These are phyloP conservation scores for Stereum hirsutum DNA, from an alignment of 1,284 basidiomycete species.

Conservation along the genomic window DNA sequence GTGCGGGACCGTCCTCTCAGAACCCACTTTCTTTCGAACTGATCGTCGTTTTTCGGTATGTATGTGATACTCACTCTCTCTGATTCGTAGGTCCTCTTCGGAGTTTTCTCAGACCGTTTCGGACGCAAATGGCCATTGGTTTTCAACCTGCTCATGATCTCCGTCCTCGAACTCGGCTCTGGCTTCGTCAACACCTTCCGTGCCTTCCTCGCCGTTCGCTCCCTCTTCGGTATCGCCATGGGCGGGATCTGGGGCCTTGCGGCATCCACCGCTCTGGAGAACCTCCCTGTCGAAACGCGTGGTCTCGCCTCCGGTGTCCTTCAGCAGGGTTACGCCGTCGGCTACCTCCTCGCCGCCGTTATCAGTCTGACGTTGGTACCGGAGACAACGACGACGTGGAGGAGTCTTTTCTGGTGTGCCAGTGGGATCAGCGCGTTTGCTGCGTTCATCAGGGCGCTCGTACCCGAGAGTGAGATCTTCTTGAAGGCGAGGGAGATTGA, in stretches of 20 bases:
- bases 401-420: constrained; percentile 59
- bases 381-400: constrained; percentile 40
- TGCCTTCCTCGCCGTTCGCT: constrained; percentile 66
- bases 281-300: constrained; percentile 79
- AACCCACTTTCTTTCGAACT: too few relatives aligned
- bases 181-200: constrained; percentile 63
- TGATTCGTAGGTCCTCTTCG: constrained; percentile 57
- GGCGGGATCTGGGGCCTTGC: constrained; percentile 79
- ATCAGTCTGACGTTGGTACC: constrained; percentile 75
- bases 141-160: constrained; percentile 63
- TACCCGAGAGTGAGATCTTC: constrained; percentile 84
- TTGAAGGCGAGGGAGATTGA: constrained; percentile 46
- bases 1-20: too few relatives aligned
- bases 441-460: constrained; percentile 56
- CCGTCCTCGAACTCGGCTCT: constrained; percentile 71
- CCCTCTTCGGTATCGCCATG: constrained; percentile 84
- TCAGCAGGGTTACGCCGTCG: constrained; percentile 60
- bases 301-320: constrained; percentile 81
- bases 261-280: constrained; percentile 77
- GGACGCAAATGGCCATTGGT: constrained; percentile 93
- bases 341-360: constrained; percentile 42
- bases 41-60: neutral
- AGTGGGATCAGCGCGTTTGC: constrained; percentile 70
- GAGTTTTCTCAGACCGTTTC: constrained; percentile 74
- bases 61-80: constrained; percentile 1